A percentile compares a stretch with the other conserved stretches of the same genome.
phyloP scores from a whole-genome alignment of 495 filamentous ascomycete genomes.

The Lasiosphaeria ovina region DNA sequence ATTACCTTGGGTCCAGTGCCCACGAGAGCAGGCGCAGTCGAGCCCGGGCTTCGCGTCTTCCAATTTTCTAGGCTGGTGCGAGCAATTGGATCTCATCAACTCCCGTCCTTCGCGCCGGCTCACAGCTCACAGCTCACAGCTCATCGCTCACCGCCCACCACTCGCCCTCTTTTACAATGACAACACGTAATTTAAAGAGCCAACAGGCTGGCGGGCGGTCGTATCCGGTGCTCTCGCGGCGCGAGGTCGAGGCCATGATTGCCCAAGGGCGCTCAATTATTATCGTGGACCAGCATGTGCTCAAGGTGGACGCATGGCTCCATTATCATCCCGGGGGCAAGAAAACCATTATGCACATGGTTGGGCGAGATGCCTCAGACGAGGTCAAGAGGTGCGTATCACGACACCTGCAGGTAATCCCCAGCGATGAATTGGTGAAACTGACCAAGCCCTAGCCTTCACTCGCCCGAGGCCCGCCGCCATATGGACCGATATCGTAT shows the following conservation, averaged over 20 bases:
- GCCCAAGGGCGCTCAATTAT: slow-evolving; percentile 80
- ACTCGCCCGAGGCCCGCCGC: slow-evolving; percentile 72
- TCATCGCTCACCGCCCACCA: neutral
- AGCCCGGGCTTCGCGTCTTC: too few species aligned
- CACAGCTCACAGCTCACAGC: neutral
- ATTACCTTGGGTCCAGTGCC: too few species aligned
- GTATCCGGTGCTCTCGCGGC: slow-evolving; percentile 57
- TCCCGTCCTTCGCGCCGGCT: too few species aligned
- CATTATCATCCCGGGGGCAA: slow-evolving; percentile 90
- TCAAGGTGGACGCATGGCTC: slow-evolving; percentile 86
- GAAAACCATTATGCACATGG: slow-evolving; percentile 91
- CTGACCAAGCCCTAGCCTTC: slow-evolving; percentile 55
- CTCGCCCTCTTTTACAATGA: slow-evolving; percentile 1
- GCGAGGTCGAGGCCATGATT: slow-evolving; percentile 83
- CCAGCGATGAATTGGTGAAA: neutral
- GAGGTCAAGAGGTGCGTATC: slow-evolving; percentile 80
- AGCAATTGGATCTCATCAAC: too few species aligned
- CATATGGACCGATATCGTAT: slow-evolving; percentile 83
- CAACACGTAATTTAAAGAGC: neutral
- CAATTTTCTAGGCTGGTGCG: too few species aligned
- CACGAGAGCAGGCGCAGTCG: too few species aligned
- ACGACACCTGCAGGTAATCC: neutral
- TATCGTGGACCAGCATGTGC: slow-evolving; percentile 74
- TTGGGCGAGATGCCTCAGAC: slow-evolving; percentile 94
- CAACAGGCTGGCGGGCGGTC: slow-evolving; percentile 4